These are phyloP conservation scores for Phycomyces nitens DNA, from an alignment of 192 early-diverging fungal genomes.

Conservation along the genomic window DNA sequence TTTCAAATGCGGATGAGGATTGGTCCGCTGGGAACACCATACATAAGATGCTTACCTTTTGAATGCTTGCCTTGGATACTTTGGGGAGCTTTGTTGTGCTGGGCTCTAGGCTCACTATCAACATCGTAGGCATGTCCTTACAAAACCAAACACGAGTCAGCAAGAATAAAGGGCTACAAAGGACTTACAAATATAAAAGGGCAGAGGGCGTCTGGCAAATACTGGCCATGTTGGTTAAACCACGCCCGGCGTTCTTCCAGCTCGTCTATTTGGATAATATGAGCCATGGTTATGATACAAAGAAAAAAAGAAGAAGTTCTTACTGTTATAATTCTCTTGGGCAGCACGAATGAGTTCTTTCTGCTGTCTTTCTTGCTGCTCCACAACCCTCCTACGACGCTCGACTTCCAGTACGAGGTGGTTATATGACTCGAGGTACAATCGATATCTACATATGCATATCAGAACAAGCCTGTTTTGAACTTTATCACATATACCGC, in stretches of 20 bases:
- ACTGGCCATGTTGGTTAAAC: constrained; percentile 26
- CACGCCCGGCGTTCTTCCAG: constrained; percentile 23
- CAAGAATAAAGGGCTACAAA: neutral
- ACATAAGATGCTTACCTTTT: constrained; percentile 10
- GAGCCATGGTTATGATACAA: neutral
- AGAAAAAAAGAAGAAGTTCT: neutral
- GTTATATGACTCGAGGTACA: constrained; percentile 23
- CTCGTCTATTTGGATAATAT: constrained; percentile 17
- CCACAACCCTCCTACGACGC: constrained; percentile 16
- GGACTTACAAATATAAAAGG: constrained; percentile 30
- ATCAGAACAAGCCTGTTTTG: neutral
- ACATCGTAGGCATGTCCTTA: constrained; percentile 16
- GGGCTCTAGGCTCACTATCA: neutral
- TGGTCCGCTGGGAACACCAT: neutral
- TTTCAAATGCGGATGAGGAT: neutral
- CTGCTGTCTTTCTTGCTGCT: constrained; percentile 13
- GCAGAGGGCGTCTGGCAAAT: constrained; percentile 31
- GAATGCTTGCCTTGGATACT: constrained; percentile 6
- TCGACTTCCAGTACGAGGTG: constrained; percentile 26
- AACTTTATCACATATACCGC: constrained; percentile 10
- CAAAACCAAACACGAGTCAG: neutral
- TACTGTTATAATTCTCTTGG: constrained; percentile 23
- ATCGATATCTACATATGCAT: constrained; percentile 14
- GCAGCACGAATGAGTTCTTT: constrained; percentile 14
- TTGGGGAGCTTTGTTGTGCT: constrained; percentile 1